These are phyloP conservation scores for Hortiboletus flavorubellus DNA, from an alignment of 768 basidiomycete genomes.

Conservation along the genomic window DNA sequence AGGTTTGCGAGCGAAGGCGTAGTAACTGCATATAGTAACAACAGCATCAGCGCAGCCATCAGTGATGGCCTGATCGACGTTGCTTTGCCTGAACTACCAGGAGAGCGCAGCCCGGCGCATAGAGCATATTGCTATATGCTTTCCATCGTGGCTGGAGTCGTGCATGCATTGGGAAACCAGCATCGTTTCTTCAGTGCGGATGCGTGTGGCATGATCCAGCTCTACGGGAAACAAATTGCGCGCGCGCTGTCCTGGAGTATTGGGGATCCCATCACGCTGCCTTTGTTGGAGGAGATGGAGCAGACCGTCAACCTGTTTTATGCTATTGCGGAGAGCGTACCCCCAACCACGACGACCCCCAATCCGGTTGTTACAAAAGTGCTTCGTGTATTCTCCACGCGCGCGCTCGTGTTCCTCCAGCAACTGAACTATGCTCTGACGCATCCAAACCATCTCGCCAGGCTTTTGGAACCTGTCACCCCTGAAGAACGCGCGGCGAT, in stretches of 20 bases:
- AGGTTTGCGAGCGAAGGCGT: conserved; percentile 81
- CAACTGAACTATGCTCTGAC: conserved; percentile 88
- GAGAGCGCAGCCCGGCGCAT: conserved; percentile 77
- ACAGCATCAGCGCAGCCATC: conserved; percentile 71
- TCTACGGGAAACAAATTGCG: conserved; percentile 78
- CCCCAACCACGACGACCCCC: conserved; percentile 13
- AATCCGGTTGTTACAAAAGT: conserved; percentile 57
- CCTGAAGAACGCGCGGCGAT: conserved; percentile 66
- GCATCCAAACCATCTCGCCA: conserved; percentile 85
- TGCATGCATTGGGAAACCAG: conserved; percentile 57
- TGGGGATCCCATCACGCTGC: conserved; percentile 69
- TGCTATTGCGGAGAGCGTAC: conserved; percentile 56
- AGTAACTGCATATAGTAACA: conserved; percentile 79
- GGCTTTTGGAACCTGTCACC: conserved; percentile 76
- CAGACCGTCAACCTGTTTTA: conserved; percentile 76
- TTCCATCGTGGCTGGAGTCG: conserved; percentile 69
- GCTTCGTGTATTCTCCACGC: conserved; percentile 63
- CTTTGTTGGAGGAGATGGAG: conserved; percentile 80
- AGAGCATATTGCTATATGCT: conserved; percentile 82
- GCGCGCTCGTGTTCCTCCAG: conserved; percentile 72
- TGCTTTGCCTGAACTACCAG: conserved; percentile 63
- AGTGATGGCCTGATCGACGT: conserved; percentile 72
- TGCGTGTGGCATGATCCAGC: conserved; percentile 79
- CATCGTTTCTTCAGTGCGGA: conserved; percentile 83
- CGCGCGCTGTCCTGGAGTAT: conserved; percentile 80